Base-by-base conservation (phyloP, 2,329 filamentous ascomycete genomes). In the Colletotrichum cuscutae region DNA sequence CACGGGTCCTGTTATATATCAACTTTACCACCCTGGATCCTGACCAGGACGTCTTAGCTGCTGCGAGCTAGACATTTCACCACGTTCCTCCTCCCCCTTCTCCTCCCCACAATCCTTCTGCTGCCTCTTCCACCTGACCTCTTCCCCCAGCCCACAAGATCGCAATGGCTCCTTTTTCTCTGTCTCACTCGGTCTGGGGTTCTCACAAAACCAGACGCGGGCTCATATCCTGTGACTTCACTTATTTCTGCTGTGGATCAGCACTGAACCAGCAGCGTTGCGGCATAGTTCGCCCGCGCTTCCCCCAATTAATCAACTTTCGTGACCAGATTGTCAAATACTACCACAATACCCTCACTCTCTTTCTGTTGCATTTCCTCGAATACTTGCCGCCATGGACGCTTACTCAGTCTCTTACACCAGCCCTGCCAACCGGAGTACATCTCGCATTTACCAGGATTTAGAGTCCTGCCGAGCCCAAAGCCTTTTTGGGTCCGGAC, bases 401-500 rank as follows among this genome's bases (percentile, higher is more conserved):
- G 85, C 86, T 85, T 86, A 88, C 81, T 84, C 85, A 32, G 83
- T 88, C 77, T 88, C 83, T 49, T 85, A 80, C 77, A 85, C 83
- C 75, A 88, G 84, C 77, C 79, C 83, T 35, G 79, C 84, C 22
- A 81, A 79, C 62, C 83, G 84, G 75, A 80, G 79, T 68, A 81
- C 83, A 30, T 88, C 87, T 57, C 84, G 82, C 65, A 85, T 89
- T 64, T 88, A 88, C 77, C 85, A 85, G 73, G 87, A 89, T 76
- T 81, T 89, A 28, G 82, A 82, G 75, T 81, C 82, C 28, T 83
- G 82, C 63, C 84, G 82, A 59, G 78, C 81, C 28, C 80, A 81
- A 56, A 83, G 78, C 71, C 76, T 83, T 35, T 75, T 80, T 60
- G 79, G 80, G 52, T 77, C 82, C 67, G 77, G 79, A 64, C 77